A percentile compares a stretch with the other conserved stretches of the same genome.
These are phyloP conservation scores for Podospora pseudoanserina DNA, from an alignment of 495 filamentous ascomycete species.

Conservation along the genomic window DNA sequence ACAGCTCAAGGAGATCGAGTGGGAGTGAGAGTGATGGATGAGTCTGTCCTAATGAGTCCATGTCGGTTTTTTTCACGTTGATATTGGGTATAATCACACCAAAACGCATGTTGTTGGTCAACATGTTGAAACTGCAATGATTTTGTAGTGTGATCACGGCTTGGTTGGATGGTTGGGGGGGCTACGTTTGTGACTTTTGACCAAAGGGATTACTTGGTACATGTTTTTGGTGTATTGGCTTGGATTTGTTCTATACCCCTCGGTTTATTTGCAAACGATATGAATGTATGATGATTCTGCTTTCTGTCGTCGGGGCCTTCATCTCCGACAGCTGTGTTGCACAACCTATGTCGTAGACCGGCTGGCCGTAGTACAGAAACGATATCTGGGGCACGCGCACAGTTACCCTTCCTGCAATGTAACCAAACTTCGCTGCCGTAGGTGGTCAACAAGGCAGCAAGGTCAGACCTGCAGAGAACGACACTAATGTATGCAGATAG, in stretches of 20 bases:
- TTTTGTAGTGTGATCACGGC: neutral
- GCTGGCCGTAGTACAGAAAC: neutral
- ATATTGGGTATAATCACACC: neutral
- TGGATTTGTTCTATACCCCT: neutral
- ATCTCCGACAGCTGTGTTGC: neutral
- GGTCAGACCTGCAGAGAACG: neutral
- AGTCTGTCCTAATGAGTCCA: neutral
- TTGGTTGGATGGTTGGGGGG: neutral
- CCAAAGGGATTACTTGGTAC: neutral
- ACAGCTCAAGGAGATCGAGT: neutral
- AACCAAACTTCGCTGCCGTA: neutral
- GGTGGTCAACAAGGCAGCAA: neutral
- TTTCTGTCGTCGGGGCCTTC: neutral
- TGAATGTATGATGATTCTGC: neutral
- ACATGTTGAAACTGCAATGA: neutral
- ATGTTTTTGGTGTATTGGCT: neutral
- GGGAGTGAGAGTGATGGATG: neutral
- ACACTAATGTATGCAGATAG: neutral
- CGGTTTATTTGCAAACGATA: neutral
- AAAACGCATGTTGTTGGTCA: neutral
- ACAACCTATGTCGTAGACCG: neutral
- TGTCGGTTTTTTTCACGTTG: neutral
- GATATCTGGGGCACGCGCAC: neutral
- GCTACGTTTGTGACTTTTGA: neutral
- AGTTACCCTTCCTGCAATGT: neutral